phyloP scores from a whole-genome alignment of 805 yeast species.

The Isabelozyma gotoi region DNA sequence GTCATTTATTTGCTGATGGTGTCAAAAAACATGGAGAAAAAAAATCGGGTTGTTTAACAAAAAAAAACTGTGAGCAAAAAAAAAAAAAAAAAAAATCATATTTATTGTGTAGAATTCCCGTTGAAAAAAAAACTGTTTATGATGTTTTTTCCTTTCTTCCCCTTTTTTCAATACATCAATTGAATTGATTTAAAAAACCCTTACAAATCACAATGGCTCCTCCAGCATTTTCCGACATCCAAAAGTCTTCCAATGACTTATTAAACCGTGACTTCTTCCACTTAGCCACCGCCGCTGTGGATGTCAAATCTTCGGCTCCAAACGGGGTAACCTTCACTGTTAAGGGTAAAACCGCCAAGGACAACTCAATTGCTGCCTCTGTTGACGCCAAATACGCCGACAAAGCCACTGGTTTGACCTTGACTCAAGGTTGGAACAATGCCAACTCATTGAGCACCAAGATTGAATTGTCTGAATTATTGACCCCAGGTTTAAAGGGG shows the following conservation, averaged over 20 bases:
- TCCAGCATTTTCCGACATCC: constrained; percentile 89
- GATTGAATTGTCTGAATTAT: constrained; percentile 85
- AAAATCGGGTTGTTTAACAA: too few species aligned
- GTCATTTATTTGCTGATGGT: too few species aligned
- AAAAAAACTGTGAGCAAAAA: too few species aligned
- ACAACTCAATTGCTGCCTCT: constrained; percentile 80
- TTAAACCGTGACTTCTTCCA: constrained; percentile 93
- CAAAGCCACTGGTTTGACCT: constrained; percentile 86
- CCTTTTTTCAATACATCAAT: constrained; percentile 1
- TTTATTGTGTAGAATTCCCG: neutral
- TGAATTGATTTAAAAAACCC: constrained; percentile 1
- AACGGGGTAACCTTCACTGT: constrained; percentile 94
- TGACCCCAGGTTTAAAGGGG: constrained; percentile 93
- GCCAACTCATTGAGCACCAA: constrained; percentile 90
- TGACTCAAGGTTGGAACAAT: constrained; percentile 98
- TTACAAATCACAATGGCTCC: constrained; percentile 46
- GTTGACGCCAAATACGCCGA: constrained; percentile 91
- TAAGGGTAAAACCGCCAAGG: constrained; percentile 84
- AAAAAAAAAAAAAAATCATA: too few species aligned
- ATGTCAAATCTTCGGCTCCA: constrained; percentile 90
- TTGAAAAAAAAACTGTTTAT: too few species aligned
- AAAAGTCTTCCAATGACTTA: constrained; percentile 89
- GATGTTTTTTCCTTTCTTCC: constrained; percentile 1
- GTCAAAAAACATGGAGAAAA: too few species aligned
- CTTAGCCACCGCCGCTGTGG: constrained; percentile 80